Base-by-base conservation (phyloP, 2,329 filamentous ascomycete genomes). In the Colletotrichum tanaceti region DNA sequence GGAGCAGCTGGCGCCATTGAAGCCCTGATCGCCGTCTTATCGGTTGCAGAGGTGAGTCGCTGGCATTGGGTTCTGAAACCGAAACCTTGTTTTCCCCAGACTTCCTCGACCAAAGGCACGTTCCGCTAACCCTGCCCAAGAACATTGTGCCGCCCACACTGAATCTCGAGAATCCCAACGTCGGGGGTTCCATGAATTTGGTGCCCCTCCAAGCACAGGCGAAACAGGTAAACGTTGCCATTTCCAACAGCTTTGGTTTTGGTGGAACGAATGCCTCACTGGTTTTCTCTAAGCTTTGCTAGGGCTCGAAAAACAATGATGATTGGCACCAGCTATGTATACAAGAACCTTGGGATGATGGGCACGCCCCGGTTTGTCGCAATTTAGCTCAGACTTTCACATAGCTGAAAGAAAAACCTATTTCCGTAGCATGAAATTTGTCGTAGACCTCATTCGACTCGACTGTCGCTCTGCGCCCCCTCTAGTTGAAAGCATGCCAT, bases 191-290 rank as follows among this genome's bases (percentile, higher is more conserved):
- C 71, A 97, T 95, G 82, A 98, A 98, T 76, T 95, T 98, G 78
- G 90, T 97, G 4, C 88, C 94, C 0, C 84, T 89, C 4, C 76
- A 83, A 53, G 86, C 93, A 0, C 94, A 98, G 78, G 79, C 91
- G 60, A 90, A 88, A 72, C 77, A 84, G 2, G 88, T 98, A 13
- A 82, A 89, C 65, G 90, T 95, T 24, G 93, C 92, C 5, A 74
- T 99, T 66, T 96, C 93, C 4, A 99, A 99, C 76, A 98, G 95
- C 77, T 99, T 99, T 81, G 96, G 96, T 0, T 99, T 99, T 81
- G 96, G 96, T 13, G 96, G 96, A 18, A 98, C 95, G 1, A 99
- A 99, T 81, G 94, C 95, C 49, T 94, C 90, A 62, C 82, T 99
- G 44, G 94, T 94, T 60, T 95, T 98, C 74, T 86, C 86, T 9